phyloP scores from a whole-genome alignment of 2,329 filamentous ascomycete genomes.

The Arthrobotrys entomopaga region DNA sequence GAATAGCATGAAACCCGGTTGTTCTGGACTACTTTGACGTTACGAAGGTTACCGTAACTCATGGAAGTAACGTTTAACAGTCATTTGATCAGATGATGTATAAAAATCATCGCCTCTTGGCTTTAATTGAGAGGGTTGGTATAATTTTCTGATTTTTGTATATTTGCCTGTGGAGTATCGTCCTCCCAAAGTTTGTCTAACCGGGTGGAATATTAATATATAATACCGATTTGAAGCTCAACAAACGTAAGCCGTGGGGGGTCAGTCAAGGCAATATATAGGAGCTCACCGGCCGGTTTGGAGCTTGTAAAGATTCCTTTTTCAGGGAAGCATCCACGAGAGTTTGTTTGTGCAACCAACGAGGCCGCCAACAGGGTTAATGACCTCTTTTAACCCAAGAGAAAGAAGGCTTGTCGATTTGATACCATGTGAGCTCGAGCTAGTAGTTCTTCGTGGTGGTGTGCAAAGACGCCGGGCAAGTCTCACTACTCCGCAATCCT shows the following conservation, averaged over 20 bases:
- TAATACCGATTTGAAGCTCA: not conserved
- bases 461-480: constrained; percentile 13
- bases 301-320: constrained; percentile 19
- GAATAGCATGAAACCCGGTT: constrained; percentile 22
- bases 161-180: no score
- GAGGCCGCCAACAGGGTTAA: constrained; percentile 31
- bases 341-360: constrained; percentile 51
- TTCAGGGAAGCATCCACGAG: constrained; percentile 52
- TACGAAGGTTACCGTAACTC: not conserved
- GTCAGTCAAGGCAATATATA: constrained; percentile 27
- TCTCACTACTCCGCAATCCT: constrained; percentile 13
- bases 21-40: not conserved
- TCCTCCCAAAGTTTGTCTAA: not conserved
- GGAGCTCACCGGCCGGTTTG: constrained; percentile 46
- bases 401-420: constrained; percentile 22
- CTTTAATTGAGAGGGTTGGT: no score
- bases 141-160: no score
- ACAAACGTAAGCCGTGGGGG: constrained; percentile 41
- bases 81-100: constrained; percentile 39
- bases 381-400: constrained; percentile 15
- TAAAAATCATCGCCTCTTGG: no score
- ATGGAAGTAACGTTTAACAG: not conserved
- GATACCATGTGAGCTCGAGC: not conserved
- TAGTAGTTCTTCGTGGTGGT: no score
- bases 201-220: not conserved